Conservation (phyloP, 129 eudicot genomes). For the Deinandra increscens region DNA sequence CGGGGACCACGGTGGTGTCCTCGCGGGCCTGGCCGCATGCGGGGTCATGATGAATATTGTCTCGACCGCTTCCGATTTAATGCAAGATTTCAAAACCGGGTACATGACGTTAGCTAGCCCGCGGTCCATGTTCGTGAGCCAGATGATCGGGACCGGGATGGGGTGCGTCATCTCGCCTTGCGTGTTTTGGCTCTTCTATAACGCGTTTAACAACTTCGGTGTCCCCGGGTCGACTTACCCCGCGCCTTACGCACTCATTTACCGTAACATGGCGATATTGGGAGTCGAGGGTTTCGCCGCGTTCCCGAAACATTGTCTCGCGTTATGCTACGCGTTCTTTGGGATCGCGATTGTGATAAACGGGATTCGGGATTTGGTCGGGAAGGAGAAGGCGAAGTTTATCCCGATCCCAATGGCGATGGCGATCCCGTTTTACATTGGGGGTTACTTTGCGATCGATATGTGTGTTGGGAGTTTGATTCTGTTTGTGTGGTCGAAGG, state of each 20-base stretch:
- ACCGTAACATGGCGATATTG: conserved; percentile 83
- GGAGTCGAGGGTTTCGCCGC: conserved; percentile 91
- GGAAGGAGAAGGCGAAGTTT: conserved; percentile 49
- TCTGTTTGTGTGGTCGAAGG: conserved; percentile 66
- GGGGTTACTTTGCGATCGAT: conserved; percentile 79
- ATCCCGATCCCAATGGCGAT: conserved; percentile 98
- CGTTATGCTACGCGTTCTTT: conserved; percentile 69
- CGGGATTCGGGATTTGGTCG: conserved; percentile 58
- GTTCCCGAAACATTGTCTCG: conserved; percentile 77
- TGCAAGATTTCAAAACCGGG: conserved; percentile 96
- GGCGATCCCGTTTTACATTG: conserved; percentile 94
- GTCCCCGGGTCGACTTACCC: conserved; percentile 58
- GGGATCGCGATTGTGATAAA: conserved; percentile 61
- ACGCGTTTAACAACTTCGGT: conserved; percentile 71
- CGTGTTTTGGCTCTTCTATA: conserved; percentile 90
- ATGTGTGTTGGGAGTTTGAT: conserved; percentile 96
- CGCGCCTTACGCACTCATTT: conserved; percentile 78
- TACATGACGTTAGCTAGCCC: conserved; percentile 96
- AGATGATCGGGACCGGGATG: conserved; percentile 87
- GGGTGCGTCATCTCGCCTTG: conserved; percentile 94
- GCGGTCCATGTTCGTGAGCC: conserved; percentile 95
- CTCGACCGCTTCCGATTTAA: conserved; percentile 86
- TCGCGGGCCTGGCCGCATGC: conserved; percentile 93
- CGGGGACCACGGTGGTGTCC: conserved; percentile 69
- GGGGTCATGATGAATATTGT: conserved; percentile 99